phyloP scores from a whole-genome alignment of 2,329 filamentous ascomycete species.

The Aspergillus ruber region DNA sequence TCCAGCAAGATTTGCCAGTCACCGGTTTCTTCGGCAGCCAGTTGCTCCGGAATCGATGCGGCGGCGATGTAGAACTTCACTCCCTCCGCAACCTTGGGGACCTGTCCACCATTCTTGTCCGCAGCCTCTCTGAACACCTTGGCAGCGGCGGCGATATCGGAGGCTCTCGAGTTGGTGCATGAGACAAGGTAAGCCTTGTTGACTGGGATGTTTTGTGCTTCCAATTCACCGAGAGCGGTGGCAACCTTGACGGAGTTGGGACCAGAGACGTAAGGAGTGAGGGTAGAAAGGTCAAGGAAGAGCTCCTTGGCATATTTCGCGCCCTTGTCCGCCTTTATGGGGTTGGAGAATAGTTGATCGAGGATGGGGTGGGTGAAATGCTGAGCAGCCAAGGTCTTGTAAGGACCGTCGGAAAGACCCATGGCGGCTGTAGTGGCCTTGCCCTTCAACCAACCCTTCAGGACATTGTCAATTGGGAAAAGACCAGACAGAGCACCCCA shows the following conservation, averaged over 20 bases:
- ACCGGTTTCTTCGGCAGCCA: constrained; percentile 68
- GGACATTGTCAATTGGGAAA: constrained; percentile 71
- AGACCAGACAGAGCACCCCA: constrained; percentile 68
- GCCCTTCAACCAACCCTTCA: constrained; percentile 66
- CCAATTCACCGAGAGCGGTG: constrained; percentile 68
- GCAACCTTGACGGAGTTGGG: constrained; percentile 88
- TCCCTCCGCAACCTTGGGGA: constrained; percentile 64
- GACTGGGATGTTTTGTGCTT: constrained; percentile 65
- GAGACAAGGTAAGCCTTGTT: constrained; percentile 83
- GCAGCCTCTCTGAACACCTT: constrained; percentile 77
- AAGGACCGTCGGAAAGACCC: constrained; percentile 44
- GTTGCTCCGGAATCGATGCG: constrained; percentile 72
- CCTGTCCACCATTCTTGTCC: constrained; percentile 50
- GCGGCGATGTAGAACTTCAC: constrained; percentile 88
- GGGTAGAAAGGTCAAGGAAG: constrained; percentile 72
- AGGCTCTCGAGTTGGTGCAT: constrained; percentile 80
- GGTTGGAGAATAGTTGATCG: constrained; percentile 64
- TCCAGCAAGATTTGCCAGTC: constrained; percentile 80
- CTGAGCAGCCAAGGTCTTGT: constrained; percentile 43
- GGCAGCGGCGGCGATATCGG: constrained; percentile 75
- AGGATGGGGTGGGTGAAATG: constrained; percentile 68
- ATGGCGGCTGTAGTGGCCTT: constrained; percentile 70
- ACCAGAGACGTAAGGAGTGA: constrained; percentile 77
- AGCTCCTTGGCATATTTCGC: constrained; percentile 78
- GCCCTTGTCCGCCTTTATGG: constrained; percentile 63